phyloP scores from a whole-genome alignment of 148 eudicot species.

The Silene uniflora region DNA sequence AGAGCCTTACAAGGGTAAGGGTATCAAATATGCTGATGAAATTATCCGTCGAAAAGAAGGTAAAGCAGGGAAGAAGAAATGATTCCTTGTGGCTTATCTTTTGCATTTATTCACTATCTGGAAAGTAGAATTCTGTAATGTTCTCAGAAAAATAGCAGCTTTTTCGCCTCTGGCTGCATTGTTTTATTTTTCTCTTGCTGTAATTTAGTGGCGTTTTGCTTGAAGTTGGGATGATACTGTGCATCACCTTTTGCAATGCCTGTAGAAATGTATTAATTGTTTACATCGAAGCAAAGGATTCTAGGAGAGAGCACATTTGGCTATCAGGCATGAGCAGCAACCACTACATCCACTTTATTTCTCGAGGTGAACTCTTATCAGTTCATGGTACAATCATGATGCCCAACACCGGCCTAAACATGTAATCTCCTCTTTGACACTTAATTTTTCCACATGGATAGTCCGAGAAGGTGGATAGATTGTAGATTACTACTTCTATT shows the following conservation, averaged over 20 bases:
- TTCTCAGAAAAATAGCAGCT: constrained; percentile 9
- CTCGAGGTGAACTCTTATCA: too few species aligned
- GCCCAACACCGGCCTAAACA: too few species aligned
- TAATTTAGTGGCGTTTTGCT: background rate
- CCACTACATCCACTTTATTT: too few species aligned
- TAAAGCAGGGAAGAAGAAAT: constrained; percentile 96
- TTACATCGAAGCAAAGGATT: background rate
- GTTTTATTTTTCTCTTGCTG: constrained; percentile 6
- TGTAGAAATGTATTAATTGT: constrained; percentile 10
- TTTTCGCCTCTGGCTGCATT: background rate
- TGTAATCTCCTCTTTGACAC: too few species aligned
- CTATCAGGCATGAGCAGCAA: too few species aligned
- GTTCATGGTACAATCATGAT: too few species aligned
- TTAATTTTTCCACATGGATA: too few species aligned
- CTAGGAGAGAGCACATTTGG: too few species aligned
- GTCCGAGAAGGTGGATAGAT: too few species aligned
- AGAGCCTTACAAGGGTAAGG: constrained; percentile 97
- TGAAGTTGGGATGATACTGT: background rate
- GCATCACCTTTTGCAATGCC: background rate
- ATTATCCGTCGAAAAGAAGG: constrained; percentile 82
- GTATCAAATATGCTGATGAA: constrained; percentile 85
- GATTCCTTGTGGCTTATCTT: constrained; percentile 17
- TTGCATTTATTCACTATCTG: background rate
- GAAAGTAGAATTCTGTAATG: constrained; percentile 10
- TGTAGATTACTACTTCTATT: too few species aligned